Conservation (phyloP, 2,329 filamentous ascomycete genomes). For the Hirsutella minnesotensis region DNA sequence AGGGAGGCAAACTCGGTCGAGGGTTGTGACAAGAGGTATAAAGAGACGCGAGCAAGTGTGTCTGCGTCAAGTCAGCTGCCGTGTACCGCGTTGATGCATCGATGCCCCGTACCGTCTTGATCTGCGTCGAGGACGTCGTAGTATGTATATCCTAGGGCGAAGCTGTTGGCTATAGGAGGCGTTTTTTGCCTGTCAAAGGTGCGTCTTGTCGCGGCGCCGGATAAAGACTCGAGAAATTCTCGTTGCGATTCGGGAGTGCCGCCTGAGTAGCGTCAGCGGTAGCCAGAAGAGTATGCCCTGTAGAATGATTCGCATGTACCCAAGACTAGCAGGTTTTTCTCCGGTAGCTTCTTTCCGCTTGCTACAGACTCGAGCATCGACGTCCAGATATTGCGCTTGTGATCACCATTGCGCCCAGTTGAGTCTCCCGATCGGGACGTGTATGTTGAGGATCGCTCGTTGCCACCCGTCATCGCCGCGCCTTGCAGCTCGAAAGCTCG, state of each 20-base stretch:
- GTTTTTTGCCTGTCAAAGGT: conserved; percentile 47
- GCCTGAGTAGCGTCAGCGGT: conserved; percentile 34
- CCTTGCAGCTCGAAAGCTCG: conserved; percentile 2
- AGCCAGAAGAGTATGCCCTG: conserved; percentile 9
- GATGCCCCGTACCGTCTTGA: conserved; percentile 62
- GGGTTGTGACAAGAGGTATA: conserved; percentile 80
- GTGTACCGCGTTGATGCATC: neutral
- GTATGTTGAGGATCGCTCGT: conserved; percentile 47
- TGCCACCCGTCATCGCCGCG: conserved; percentile 34
- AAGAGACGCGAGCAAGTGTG: conserved; percentile 76
- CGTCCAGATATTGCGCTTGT: conserved; percentile 87
- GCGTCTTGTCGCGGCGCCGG: conserved; percentile 40
- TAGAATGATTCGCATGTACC: conserved; percentile 36
- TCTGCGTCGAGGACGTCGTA: conserved; percentile 89
- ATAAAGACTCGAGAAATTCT: conserved; percentile 64
- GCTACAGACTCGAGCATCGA: conserved; percentile 85
- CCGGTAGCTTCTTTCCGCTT: conserved; percentile 77
- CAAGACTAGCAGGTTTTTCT: conserved; percentile 82
- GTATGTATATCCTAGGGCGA: conserved; percentile 89
- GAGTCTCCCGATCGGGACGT: conserved; percentile 43
- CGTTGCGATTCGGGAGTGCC: conserved; percentile 73
- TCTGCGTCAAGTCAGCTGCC: conserved; percentile 39
- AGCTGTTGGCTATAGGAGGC: conserved; percentile 79
- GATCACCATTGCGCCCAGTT: conserved; percentile 50
- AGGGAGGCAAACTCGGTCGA: conserved; percentile 74